phyloP scores from a whole-genome alignment of 257 asterid species.

The Agastache rugosa region DNA sequence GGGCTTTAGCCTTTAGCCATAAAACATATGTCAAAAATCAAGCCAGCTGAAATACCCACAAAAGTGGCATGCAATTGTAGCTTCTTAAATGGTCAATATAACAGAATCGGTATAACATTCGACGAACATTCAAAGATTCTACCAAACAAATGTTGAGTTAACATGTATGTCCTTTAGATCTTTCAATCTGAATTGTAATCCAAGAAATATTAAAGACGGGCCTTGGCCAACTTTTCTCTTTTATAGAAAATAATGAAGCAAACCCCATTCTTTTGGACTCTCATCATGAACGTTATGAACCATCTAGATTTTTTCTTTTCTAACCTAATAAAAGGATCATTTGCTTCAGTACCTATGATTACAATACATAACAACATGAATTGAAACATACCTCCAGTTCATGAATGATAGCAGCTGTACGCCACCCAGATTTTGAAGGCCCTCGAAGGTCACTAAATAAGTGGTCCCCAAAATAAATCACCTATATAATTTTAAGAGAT shows the following conservation, averaged over 20 bases:
- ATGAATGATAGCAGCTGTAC: slow-evolving; percentile 93
- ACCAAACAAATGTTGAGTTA: not conserved
- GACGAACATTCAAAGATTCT: not conserved
- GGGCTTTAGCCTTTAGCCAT: not conserved
- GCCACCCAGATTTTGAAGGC: slow-evolving; percentile 99
- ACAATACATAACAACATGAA: slow-evolving; percentile 18
- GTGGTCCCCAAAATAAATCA: slow-evolving; percentile 98
- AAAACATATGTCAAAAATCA: not conserved
- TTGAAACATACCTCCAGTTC: slow-evolving; percentile 75
- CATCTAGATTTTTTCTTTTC: not conserved
- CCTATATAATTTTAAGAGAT: slow-evolving; percentile 47
- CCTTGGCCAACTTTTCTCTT: not conserved
- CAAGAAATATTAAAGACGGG: not conserved
- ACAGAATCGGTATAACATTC: not conserved
- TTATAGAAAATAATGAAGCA: slow-evolving; percentile 15
- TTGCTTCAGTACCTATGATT: not conserved
- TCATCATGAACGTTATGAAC: not conserved
- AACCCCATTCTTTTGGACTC: slow-evolving; percentile 3
- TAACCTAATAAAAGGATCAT: not conserved
- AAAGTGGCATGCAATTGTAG: not conserved
- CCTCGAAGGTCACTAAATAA: slow-evolving; percentile 96
- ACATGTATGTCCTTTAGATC: not conserved
- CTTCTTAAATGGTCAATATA: not conserved
- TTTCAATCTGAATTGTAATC: not conserved
- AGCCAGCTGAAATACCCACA: not conserved